phyloP scores from a whole-genome alignment of 306 rosid species.

The Canavalia ensiformis region DNA sequence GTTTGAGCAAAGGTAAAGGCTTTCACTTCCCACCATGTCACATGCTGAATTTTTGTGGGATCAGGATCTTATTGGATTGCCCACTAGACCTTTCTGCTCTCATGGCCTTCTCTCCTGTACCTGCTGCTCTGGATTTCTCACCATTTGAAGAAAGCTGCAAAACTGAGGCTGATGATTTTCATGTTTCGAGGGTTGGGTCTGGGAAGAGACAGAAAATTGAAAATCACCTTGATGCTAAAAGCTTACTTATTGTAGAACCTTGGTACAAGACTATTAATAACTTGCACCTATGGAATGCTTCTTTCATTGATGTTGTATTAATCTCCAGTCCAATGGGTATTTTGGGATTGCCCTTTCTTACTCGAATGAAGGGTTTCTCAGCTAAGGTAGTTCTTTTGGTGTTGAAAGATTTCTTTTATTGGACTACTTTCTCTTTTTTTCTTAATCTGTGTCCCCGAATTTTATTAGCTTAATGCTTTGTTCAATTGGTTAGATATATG shows the following conservation, averaged over 20 bases:
- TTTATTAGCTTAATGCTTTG: slow-evolving; percentile 34
- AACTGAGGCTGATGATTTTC: slow-evolving; percentile 39
- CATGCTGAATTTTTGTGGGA: slow-evolving; percentile 74
- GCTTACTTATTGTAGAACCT: slow-evolving; percentile 73
- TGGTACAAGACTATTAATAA: slow-evolving; percentile 78
- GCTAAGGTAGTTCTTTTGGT: slow-evolving; percentile 67
- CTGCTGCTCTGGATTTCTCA: slow-evolving; percentile 50
- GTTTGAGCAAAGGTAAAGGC: slow-evolving; percentile 84
- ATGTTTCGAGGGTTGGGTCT: slow-evolving; percentile 43
- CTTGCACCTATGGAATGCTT: slow-evolving; percentile 71
- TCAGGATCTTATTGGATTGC: slow-evolving; percentile 81
- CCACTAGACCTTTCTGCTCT: slow-evolving; percentile 88
- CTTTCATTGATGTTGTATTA: slow-evolving; percentile 75
- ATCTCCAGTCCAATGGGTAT: slow-evolving; percentile 93
- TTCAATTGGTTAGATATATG: slow-evolving; percentile 69
- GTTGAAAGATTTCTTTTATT: slow-evolving; percentile 14
- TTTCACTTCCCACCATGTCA: slow-evolving; percentile 87
- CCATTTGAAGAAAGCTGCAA: slow-evolving; percentile 40
- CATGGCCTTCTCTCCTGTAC: slow-evolving; percentile 76
- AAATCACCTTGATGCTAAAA: slow-evolving; percentile 57
- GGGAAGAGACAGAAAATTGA: slow-evolving; percentile 61
- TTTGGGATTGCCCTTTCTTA: slow-evolving; percentile 83
- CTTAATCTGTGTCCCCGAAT: slow-evolving; percentile 9
- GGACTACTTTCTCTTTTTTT: slow-evolving; percentile 3
- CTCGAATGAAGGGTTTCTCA: slow-evolving; percentile 76